Evolutionary conservation across 192 early-diverging fungal genomes (phyloP).

Genomic region (Funneliformis mosseae): DNA sequence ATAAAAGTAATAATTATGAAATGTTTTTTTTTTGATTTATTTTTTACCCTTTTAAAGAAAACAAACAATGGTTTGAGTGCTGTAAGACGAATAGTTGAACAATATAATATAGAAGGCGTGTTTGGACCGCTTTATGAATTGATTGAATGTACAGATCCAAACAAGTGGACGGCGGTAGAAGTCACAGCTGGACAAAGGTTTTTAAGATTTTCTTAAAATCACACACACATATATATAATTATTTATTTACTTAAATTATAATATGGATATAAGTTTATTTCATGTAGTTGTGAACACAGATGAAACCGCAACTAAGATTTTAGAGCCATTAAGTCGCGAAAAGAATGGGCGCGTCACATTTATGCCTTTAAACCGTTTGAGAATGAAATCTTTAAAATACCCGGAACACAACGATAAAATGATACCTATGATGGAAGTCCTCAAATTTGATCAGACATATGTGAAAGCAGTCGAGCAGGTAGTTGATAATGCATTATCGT

Average conservation of each 20-base stretch:
- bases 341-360: constrained; percentile 88
- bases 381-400: constrained; percentile 59
- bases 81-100: constrained; percentile 68
- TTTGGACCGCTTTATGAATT: constrained; percentile 93
- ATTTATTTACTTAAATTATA: not conserved
- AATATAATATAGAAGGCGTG: constrained; percentile 68
- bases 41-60: constrained; percentile 44
- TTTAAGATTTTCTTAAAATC: not conserved
- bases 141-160: constrained; percentile 80
- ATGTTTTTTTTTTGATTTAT: not conserved
- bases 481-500: not conserved
- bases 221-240: no score
- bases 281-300: constrained; percentile 97
- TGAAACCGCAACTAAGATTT: constrained; percentile 76
- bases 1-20: not conserved
- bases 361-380: constrained; percentile 92
- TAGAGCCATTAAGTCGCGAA: constrained; percentile 61
- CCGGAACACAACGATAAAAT: constrained; percentile 74
- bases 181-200: constrained; percentile 80
- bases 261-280: constrained; percentile 69
- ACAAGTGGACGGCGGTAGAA: constrained; percentile 85
- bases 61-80: constrained; percentile 79
- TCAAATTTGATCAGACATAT: constrained; percentile 71
- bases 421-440: constrained; percentile 73
- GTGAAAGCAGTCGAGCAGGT: constrained; percentile 83